A percentile compares a stretch with the other conserved stretches of the same genome.
phyloP scores from a whole-genome alignment of 2,329 filamentous ascomycete species.

The Mollisiaceae sp. region DNA sequence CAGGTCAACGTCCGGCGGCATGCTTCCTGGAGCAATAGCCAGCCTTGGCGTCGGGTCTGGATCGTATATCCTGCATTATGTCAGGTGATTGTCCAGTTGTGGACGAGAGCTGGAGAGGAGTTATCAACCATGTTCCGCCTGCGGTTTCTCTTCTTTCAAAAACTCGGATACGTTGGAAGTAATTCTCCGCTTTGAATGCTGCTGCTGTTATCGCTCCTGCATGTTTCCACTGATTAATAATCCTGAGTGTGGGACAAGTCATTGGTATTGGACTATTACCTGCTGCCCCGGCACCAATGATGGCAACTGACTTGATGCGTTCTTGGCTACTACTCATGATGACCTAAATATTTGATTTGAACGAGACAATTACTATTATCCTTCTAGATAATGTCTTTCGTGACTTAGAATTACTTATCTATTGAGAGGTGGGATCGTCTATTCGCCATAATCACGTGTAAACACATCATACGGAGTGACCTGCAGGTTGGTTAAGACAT shows the following conservation, averaged over 20 bases:
- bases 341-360: background rate
- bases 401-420: background rate
- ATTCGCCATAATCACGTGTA: slow-evolving; percentile 8
- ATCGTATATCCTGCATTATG: slow-evolving; percentile 57
- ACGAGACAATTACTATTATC: background rate
- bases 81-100: slow-evolving; percentile 49
- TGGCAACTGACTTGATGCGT: slow-evolving; percentile 47
- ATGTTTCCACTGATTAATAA: background rate
- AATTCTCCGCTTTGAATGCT: slow-evolving; percentile 58
- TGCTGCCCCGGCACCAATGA: slow-evolving; percentile 51
- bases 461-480: background rate
- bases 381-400: background rate
- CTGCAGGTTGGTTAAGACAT: background rate
- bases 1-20: slow-evolving; percentile 53
- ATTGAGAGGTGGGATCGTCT: background rate
- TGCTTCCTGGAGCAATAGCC: slow-evolving; percentile 48
- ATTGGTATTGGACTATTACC: slow-evolving; percentile 42
- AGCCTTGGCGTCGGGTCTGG: slow-evolving; percentile 45
- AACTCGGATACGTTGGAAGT: slow-evolving; percentile 62
- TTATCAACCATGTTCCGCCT: slow-evolving; percentile 60
- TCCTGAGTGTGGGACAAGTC: background rate
- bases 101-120: too few species aligned
- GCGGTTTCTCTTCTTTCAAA: slow-evolving; percentile 63
- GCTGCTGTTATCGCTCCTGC: slow-evolving; percentile 54
- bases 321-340: background rate